Evolutionary conservation across 257 asterid genomes (phyloP).

Genomic region (Solanum appendiculatum): DNA sequence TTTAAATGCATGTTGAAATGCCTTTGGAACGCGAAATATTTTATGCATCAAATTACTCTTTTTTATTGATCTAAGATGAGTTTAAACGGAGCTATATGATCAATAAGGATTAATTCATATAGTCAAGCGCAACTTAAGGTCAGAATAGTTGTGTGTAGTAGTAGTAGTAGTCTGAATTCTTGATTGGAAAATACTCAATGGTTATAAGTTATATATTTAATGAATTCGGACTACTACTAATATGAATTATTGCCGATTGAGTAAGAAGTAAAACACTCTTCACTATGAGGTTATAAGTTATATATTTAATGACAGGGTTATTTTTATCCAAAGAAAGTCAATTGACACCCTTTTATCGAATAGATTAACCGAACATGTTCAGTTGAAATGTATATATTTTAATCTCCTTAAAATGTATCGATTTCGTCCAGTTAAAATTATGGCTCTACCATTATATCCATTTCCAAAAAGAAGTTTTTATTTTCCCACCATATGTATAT

Average conservation of each 20-base stretch:
- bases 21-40: too few relatives aligned
- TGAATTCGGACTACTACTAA: too few relatives aligned
- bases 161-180: neutral
- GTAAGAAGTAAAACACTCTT: neutral
- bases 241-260: too few relatives aligned
- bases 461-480: too few relatives aligned
- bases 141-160: too few relatives aligned
- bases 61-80: neutral
- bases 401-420: neutral
- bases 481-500: too few relatives aligned
- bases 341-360: neutral
- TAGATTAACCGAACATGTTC: neutral
- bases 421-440: neutral
- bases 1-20: too few relatives aligned
- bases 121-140: too few relatives aligned
- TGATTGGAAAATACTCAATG: neutral
- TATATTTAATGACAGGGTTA: neutral
- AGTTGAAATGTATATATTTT: neutral
- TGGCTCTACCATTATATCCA: neutral
- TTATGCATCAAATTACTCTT: too few relatives aligned
- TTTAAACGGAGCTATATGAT: neutral
- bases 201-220: too few relatives aligned
- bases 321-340: neutral
- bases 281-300: neutral
- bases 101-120: too few relatives aligned